Evolutionary conservation across 305 asterid species (phyloP).

Genomic region (Fraxinus nigra): DNA sequence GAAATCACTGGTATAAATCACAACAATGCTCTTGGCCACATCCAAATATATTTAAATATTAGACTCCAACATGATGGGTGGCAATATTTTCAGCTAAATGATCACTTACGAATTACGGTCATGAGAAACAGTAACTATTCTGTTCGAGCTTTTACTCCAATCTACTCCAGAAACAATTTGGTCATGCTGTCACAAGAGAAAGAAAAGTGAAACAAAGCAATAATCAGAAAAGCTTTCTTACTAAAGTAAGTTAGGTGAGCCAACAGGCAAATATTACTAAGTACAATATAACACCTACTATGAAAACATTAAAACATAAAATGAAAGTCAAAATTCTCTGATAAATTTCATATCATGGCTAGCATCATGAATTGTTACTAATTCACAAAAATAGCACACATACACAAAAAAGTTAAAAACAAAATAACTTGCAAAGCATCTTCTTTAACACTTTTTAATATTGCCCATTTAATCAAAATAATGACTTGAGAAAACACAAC

Average conservation of each 20-base stretch:
- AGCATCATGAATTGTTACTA: neutral
- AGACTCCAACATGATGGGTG: neutral
- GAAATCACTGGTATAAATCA: conserved; percentile 12
- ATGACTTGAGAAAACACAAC: neutral
- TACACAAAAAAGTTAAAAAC: neutral
- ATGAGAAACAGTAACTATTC: conserved; percentile 93
- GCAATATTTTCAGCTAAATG: conserved; percentile 21
- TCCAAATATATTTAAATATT: neutral
- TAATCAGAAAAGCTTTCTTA: conserved; percentile 18
- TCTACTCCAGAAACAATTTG: conserved; percentile 96
- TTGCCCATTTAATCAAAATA: conserved; percentile 3
- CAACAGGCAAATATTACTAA: conserved; percentile 16
- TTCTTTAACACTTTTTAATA: conserved; percentile 11
- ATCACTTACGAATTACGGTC: conserved; percentile 97
- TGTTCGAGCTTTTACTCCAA: conserved; percentile 81
- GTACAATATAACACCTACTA: neutral
- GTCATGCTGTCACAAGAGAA: conserved; percentile 74
- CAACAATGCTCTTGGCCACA: neutral
- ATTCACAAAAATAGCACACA: neutral
- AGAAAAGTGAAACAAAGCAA: conserved; percentile 23
- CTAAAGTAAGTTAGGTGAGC: conserved; percentile 2
- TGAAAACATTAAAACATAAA: conserved; percentile 19
- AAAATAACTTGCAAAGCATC: neutral
- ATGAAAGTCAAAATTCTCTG: neutral
- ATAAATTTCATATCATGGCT: conserved; percentile 6